Evolutionary conservation across 495 filamentous ascomycete species (phyloP).

Genomic region (Penicillium longicatenatum): DNA sequence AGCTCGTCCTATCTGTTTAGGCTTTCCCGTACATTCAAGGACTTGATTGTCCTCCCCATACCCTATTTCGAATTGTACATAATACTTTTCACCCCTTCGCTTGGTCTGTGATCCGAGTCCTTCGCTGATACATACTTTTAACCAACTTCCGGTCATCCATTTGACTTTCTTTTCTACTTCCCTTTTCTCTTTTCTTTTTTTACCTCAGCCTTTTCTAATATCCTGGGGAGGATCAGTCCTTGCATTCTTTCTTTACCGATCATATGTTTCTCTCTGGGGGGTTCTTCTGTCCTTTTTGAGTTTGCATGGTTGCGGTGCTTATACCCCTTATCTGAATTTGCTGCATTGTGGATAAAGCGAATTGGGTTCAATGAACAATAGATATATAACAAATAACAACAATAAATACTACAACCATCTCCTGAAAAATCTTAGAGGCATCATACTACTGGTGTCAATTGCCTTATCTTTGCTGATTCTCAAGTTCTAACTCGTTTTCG

Average conservation of each 20-base stretch:
- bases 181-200: too few species aligned
- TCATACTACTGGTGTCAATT: neutral
- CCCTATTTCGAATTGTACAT: constrained; percentile 37
- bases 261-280: constrained; percentile 14
- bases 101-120: constrained; percentile 24
- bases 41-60: constrained; percentile 18
- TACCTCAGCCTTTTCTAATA: constrained; percentile 22
- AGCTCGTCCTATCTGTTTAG: constrained; percentile 83
- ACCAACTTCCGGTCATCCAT: constrained; percentile 24
- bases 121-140: constrained; percentile 31
- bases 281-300: constrained; percentile 31
- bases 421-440: neutral
- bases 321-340: constrained; percentile 45
- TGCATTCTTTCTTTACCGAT: constrained; percentile 22
- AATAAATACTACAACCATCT: neutral
- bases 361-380: constrained; percentile 5
- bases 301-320: constrained; percentile 42
- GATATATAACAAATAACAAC: constrained; percentile 10
- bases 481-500: constrained; percentile 2
- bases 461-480: neutral
- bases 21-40: constrained; percentile 18
- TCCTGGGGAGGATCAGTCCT: constrained; percentile 25
- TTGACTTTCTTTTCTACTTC: constrained; percentile 24
- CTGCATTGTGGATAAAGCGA: constrained; percentile 35
- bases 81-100: constrained; percentile 34